phyloP scores from a whole-genome alignment of 2,329 filamentous ascomycete species.

The Fusarium concolor region DNA sequence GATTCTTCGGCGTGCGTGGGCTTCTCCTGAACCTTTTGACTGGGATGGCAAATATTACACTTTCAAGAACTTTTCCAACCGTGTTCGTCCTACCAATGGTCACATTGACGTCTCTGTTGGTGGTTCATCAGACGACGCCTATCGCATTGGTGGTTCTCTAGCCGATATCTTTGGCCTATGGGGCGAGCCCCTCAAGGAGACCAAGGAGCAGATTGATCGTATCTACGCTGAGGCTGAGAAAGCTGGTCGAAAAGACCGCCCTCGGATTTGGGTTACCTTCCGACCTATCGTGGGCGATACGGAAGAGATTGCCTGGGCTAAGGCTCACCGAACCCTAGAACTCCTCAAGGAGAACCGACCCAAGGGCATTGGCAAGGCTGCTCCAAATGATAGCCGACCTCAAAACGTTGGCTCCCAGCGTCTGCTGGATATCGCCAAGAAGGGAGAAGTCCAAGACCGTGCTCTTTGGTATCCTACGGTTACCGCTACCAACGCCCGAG shows the following conservation, averaged over 20 bases:
- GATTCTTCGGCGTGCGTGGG: too few species aligned
- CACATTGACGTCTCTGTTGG: conserved; percentile 69
- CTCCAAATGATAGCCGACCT: conserved; percentile 49
- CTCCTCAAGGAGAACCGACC: conserved; percentile 58
- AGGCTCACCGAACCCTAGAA: conserved; percentile 54
- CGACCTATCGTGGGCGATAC: too few species aligned
- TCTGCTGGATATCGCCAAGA: conserved; percentile 66
- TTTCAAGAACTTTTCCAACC: conserved; percentile 68
- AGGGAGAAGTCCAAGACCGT: conserved; percentile 69
- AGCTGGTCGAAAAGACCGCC: conserved; percentile 60
- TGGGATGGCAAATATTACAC: conserved; percentile 70
- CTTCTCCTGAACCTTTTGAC: conserved; percentile 59
- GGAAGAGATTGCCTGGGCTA: too few species aligned
- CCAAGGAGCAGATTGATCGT: conserved; percentile 70
- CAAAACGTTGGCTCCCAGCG: conserved; percentile 67
- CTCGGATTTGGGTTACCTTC: too few species aligned
- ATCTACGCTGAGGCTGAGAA: conserved; percentile 70
- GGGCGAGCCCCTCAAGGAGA: conserved; percentile 73
- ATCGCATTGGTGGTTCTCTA: conserved; percentile 67
- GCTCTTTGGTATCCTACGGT: conserved; percentile 73
- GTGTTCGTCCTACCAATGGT: conserved; percentile 64
- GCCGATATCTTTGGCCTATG: conserved; percentile 73
- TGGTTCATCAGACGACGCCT: conserved; percentile 68
- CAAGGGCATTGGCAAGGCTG: conserved; percentile 48
- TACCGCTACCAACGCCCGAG: conserved; percentile 68